Evolutionary conservation across 2,329 filamentous ascomycete genomes (phyloP), one percentile per base, ranked within the genome.

Genomic region (Hypoxylon sp.): DNA sequence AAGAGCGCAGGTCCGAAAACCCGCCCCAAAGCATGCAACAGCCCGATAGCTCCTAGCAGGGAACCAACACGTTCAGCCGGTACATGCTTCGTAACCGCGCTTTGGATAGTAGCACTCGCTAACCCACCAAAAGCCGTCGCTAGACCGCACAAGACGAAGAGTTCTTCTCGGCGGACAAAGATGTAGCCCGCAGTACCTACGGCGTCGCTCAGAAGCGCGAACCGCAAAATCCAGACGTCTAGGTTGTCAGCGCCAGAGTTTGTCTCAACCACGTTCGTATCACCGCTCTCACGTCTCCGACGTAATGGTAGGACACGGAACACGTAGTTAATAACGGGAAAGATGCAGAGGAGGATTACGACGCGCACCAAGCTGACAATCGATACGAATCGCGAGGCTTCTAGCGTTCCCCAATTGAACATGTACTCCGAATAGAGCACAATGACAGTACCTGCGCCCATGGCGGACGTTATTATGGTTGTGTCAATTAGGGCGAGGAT

Each of bases 81-180:
- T 0, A 98, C 91, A 78, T 98, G 96, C 78, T 98, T 98, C 19
- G 94, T 98, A 55, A 98, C 83, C 0, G 92, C 88, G 1, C 92
- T 91, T 76, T 97, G 93, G 54, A 97, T 85, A 0, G 93, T 96
- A 1, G 96, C 94, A 37, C 91, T 91, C 0, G 92, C 94, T 50
- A 98, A 90, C 1, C 94, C 94, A 24, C 95, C 95, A 42, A 97
- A 81, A 0, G 93, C 87, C 1, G 93, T 91, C 17, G 94, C 74
- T 48, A 93, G 83, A 52, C 93, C 95, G 17, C 90, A 91, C 0
- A 89, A 69, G 2, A 93, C 86, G 79, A 98, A 96, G 0, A 92
- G 71, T 0, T 83, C 80, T 2, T 89, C 86, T 0, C 83, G 86
- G 0, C 87, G 86, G 0, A 89, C 87, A 50, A 94, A 79, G 0